Evolutionary conservation across 1,139 yeast genomes (phyloP).

Genomic region (Scheffersomyces segobiensis): DNA sequence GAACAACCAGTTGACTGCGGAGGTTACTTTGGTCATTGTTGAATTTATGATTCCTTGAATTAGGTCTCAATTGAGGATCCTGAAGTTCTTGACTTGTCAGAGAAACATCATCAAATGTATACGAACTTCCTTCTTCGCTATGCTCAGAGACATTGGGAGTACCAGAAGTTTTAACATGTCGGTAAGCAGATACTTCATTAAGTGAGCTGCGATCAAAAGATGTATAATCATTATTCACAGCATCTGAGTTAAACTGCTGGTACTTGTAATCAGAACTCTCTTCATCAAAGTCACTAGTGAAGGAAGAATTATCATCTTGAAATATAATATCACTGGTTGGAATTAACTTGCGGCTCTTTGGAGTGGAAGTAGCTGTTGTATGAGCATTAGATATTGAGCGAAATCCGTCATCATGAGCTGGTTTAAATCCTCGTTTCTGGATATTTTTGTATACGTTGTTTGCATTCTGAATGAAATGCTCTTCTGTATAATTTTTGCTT

Average conservation of each 20-base stretch:
- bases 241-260: slow-evolving; percentile 14
- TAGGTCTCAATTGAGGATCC: slow-evolving; percentile 1
- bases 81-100: slow-evolving; percentile 5
- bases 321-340: slow-evolving; percentile 13
- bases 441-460: slow-evolving; percentile 41
- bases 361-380: slow-evolving; percentile 42
- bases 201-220: slow-evolving; percentile 17
- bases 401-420: slow-evolving; percentile 4
- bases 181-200: slow-evolving; percentile 5
- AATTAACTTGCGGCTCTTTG: slow-evolving; percentile 26
- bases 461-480: slow-evolving; percentile 40
- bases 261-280: slow-evolving; percentile 18
- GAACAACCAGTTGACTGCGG: background rate
- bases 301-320: slow-evolving; percentile 35
- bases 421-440: slow-evolving; percentile 32
- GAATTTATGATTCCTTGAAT: background rate
- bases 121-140: slow-evolving; percentile 22
- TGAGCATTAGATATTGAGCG: slow-evolving; percentile 14
- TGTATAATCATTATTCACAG: slow-evolving; percentile 25
- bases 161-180: slow-evolving; percentile 2
- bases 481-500: slow-evolving; percentile 34
- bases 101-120: slow-evolving; percentile 30
- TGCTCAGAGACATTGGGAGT: slow-evolving; percentile 2
- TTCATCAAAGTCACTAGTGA: slow-evolving; percentile 35
- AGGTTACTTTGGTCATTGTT: background rate